Conservation (phyloP, 768 basidiomycete species). For the Collybiopsis confluens region DNA sequence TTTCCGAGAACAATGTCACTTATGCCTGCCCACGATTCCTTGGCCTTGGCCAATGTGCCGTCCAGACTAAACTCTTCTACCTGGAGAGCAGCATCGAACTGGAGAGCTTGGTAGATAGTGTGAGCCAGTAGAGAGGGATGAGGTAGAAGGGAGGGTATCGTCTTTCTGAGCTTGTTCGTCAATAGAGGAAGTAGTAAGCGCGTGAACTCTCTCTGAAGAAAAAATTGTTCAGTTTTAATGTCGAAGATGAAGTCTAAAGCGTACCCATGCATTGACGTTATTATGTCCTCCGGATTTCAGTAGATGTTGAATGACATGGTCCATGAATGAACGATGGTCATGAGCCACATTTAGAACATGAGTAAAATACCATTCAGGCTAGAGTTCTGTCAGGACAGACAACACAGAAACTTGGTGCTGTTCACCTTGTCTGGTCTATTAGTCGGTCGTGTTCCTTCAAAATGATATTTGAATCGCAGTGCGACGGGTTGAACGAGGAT, state of each 20-base stretch:
- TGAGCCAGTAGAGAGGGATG: conserved; percentile 89
- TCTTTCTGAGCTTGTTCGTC: conserved; percentile 67
- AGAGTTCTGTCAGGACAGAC: background rate
- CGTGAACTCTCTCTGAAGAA: conserved; percentile 74
- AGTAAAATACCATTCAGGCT: conserved; percentile 98
- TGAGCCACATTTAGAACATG: conserved; percentile 85
- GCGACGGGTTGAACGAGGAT: conserved; percentile 80
- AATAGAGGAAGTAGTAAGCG: conserved; percentile 74
- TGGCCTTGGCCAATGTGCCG: conserved; percentile 32
- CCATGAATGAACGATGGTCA: conserved; percentile 81
- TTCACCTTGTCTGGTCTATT: conserved; percentile 89
- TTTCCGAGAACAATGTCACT: conserved; percentile 79
- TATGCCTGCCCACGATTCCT: conserved; percentile 64
- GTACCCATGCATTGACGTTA: conserved; percentile 72
- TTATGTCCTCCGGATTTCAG: conserved; percentile 59
- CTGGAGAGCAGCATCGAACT: conserved; percentile 76
- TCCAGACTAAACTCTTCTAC: conserved; percentile 69
- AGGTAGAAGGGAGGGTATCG: conserved; percentile 67
- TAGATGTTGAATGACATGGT: conserved; percentile 65
- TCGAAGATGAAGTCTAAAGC: too few species aligned
- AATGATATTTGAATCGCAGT: conserved; percentile 92
- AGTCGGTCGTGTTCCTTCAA: conserved; percentile 81
- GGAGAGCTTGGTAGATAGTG: conserved; percentile 87
- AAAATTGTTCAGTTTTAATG: background rate
- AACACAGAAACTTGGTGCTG: background rate